phyloP scores from a whole-genome alignment of 2,329 filamentous ascomycete species.

The Monosporascus sp. region DNA sequence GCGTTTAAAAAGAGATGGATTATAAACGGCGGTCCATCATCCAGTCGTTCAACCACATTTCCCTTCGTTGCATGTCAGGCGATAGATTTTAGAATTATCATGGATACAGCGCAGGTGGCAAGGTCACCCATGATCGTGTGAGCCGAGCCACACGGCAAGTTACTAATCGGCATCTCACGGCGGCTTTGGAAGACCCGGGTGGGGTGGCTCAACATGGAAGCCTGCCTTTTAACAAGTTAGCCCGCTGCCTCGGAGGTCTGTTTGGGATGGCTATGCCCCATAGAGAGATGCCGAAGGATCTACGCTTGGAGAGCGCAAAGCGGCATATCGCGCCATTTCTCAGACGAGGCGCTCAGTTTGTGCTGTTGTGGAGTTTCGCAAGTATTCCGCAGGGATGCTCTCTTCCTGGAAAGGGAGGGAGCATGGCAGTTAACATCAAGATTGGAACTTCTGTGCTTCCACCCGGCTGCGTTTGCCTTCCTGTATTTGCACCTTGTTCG shows the following conservation, averaged over 20 bases:
- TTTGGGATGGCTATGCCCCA: background rate
- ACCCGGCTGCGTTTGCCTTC: no score
- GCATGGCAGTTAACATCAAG: no score
- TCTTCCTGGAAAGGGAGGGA: no score
- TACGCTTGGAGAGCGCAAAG: background rate
- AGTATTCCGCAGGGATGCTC: no score
- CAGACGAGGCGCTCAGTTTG: background rate
- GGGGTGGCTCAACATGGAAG: background rate
- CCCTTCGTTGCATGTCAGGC: constrained; percentile 3
- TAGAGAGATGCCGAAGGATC: background rate
- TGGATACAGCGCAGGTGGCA: background rate
- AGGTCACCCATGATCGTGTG: background rate
- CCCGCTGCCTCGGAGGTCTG: background rate
- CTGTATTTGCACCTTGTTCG: no score
- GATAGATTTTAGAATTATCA: constrained; percentile 9
- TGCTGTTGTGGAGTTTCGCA: background rate
- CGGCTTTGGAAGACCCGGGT: background rate
- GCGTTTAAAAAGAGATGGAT: constrained; percentile 26
- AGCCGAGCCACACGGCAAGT: background rate
- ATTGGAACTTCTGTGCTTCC: no score
- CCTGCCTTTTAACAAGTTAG: background rate
- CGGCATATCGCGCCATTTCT: background rate
- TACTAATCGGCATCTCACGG: background rate
- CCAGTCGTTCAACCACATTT: constrained; percentile 10
- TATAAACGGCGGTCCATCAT: constrained; percentile 7